These are phyloP conservation scores for Auricularia auricula-judae DNA, from an alignment of 768 basidiomycete species.

Conservation along the genomic window DNA sequence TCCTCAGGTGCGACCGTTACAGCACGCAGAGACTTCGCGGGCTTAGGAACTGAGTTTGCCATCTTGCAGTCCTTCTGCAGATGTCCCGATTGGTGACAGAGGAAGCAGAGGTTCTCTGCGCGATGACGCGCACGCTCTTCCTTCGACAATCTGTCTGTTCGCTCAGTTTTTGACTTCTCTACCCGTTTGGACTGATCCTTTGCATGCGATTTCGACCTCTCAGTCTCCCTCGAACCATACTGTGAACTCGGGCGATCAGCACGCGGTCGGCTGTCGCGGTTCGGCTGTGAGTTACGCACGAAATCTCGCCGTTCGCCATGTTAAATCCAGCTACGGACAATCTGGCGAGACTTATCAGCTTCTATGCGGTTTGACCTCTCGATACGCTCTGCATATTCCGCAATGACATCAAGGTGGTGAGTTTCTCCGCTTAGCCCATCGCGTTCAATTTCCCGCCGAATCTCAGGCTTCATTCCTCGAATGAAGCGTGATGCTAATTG, in stretches of 20 bases:
- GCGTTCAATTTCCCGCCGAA: background rate
- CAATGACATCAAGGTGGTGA: background rate
- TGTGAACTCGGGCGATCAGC: no score
- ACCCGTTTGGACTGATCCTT: background rate
- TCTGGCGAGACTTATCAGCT: background rate
- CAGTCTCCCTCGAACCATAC: no score
- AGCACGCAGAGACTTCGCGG: background rate
- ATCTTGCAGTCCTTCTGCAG: background rate
- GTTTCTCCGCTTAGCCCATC: background rate
- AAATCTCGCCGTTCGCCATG: background rate
- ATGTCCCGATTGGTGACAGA: background rate
- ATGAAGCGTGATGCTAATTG: background rate
- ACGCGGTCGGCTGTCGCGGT: no score
- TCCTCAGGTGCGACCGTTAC: background rate
- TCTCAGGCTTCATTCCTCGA: background rate
- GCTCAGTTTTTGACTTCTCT: background rate
- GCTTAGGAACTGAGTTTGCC: background rate
- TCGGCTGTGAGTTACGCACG: no score
- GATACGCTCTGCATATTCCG: background rate
- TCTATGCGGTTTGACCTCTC: background rate
- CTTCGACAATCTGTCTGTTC: background rate
- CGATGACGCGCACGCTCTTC: background rate
- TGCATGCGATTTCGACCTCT: background rate
- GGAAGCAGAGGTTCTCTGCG: background rate
- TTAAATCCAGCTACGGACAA: background rate